phyloP scores from a whole-genome alignment of 1,284 basidiomycete species.

The Melampsora allii-populina region DNA sequence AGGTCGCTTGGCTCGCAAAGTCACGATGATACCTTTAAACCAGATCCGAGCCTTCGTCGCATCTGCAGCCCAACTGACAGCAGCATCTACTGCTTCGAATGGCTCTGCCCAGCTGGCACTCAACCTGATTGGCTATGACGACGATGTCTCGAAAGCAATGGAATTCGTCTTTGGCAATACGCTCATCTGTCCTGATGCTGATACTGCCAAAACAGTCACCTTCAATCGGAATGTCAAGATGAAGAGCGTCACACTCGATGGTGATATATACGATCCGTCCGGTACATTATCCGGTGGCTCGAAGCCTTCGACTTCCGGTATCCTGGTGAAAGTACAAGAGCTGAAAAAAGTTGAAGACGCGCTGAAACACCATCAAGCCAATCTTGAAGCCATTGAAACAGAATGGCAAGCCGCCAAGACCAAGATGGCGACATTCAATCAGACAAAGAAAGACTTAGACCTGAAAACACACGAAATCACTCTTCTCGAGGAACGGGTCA shows the following conservation, averaged over 20 bases:
- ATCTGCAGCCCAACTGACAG: slow-evolving; percentile 69
- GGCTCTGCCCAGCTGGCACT: slow-evolving; percentile 82
- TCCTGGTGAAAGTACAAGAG: slow-evolving; percentile 81
- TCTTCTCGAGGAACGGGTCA: slow-evolving; percentile 78
- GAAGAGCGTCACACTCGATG: slow-evolving; percentile 86
- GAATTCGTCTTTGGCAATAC: slow-evolving; percentile 91
- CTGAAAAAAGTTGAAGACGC: slow-evolving; percentile 64
- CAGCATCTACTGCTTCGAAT: slow-evolving; percentile 71
- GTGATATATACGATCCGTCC: slow-evolving; percentile 94
- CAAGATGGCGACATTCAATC: slow-evolving; percentile 67
- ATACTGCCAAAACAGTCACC: slow-evolving; percentile 82
- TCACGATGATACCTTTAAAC: slow-evolving; percentile 90
- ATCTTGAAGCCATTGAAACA: slow-evolving; percentile 61
- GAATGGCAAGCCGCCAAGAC: slow-evolving; percentile 61
- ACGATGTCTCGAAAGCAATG: slow-evolving; percentile 84
- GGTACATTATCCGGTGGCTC: slow-evolving; percentile 92
- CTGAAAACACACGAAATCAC: slow-evolving; percentile 82
- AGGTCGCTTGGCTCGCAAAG: slow-evolving; percentile 78
- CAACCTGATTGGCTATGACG: slow-evolving; percentile 77
- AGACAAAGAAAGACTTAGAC: slow-evolving; percentile 69
- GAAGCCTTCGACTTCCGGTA: slow-evolving; percentile 69
- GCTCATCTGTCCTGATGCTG: slow-evolving; percentile 84
- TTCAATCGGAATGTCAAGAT: slow-evolving; percentile 71
- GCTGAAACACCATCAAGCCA: slow-evolving; percentile 59
- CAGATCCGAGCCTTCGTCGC: slow-evolving; percentile 76